These are phyloP conservation scores for Mortierella sp. DNA, from an alignment of 371 early-diverging fungal species.

Conservation along the genomic window DNA sequence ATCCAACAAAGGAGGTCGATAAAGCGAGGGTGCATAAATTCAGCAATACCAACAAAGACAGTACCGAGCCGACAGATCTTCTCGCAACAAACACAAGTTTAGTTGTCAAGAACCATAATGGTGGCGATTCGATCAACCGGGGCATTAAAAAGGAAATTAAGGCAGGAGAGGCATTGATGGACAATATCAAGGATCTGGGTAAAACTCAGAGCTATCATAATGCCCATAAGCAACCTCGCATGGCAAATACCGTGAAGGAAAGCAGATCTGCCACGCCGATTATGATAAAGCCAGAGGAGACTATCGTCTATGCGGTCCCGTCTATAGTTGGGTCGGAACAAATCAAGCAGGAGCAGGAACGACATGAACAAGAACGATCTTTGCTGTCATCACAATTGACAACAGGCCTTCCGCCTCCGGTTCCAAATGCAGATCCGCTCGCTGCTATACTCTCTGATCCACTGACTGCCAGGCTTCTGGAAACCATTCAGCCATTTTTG, in stretches of 20 bases:
- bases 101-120: not conserved
- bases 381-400: not conserved
- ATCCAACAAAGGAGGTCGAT: not conserved
- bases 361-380: not conserved
- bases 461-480: slow-evolving; percentile 15
- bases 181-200: not conserved
- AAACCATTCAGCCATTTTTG: slow-evolving; percentile 24
- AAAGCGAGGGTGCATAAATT: not conserved
- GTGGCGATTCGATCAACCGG: not conserved
- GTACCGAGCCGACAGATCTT: not conserved
- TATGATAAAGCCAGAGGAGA: not conserved
- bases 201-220: not conserved
- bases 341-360: not conserved
- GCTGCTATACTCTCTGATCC: slow-evolving; percentile 12
- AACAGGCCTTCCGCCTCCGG: not conserved
- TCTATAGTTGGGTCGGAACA: not conserved
- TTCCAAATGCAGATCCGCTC: not conserved
- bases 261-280: not conserved
- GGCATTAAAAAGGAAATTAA: not conserved
- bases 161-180: not conserved
- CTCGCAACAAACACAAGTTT: not conserved
- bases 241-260: not conserved
- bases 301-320: slow-evolving; percentile 2
- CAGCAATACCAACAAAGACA: not conserved
- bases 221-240: not conserved